phyloP scores from a whole-genome alignment of 2,329 filamentous ascomycete species.

The Aspergillus hiratsukae region DNA sequence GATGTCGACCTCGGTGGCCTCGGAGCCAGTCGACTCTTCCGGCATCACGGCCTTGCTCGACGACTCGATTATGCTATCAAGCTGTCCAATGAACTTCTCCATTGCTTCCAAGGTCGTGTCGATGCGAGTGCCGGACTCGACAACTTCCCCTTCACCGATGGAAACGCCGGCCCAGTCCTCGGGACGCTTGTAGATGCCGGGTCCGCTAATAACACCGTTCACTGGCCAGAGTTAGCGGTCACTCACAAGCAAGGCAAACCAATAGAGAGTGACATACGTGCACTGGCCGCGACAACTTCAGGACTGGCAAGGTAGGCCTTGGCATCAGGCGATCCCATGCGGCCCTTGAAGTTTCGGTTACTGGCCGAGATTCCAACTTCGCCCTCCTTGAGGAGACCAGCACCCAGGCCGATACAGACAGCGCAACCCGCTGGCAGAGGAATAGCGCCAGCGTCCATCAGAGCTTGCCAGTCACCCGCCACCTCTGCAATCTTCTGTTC shows the following conservation, averaged over 20 bases:
- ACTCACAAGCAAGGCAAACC: background rate
- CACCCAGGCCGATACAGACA: conserved; percentile 80
- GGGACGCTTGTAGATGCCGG: conserved; percentile 72
- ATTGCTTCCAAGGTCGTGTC: conserved; percentile 65
- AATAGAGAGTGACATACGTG: conserved; percentile 31
- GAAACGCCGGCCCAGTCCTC: conserved; percentile 59
- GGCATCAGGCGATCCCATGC: conserved; percentile 77
- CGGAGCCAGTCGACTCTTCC: background rate
- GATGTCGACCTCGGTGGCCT: background rate
- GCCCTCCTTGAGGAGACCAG: conserved; percentile 74
- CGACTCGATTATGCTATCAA: conserved; percentile 56
- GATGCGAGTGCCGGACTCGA: conserved; percentile 60
- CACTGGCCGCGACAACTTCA: conserved; percentile 88
- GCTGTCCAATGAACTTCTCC: conserved; percentile 64
- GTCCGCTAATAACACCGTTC: conserved; percentile 52
- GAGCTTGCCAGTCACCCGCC: conserved; percentile 76
- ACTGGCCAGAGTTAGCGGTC: conserved; percentile 33
- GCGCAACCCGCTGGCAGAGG: conserved; percentile 70
- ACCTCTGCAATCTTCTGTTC: conserved; percentile 77
- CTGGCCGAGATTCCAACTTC: conserved; percentile 79
- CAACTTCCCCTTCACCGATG: conserved; percentile 67
- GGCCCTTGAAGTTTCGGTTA: conserved; percentile 88
- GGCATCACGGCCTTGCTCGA: background rate
- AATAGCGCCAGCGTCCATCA: conserved; percentile 74
- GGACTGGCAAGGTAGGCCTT: conserved; percentile 84